A percentile compares a stretch with the other conserved stretches of the same genome.
phyloP scores from a whole-genome alignment of 805 yeast species.

The Candida peoriensis region DNA sequence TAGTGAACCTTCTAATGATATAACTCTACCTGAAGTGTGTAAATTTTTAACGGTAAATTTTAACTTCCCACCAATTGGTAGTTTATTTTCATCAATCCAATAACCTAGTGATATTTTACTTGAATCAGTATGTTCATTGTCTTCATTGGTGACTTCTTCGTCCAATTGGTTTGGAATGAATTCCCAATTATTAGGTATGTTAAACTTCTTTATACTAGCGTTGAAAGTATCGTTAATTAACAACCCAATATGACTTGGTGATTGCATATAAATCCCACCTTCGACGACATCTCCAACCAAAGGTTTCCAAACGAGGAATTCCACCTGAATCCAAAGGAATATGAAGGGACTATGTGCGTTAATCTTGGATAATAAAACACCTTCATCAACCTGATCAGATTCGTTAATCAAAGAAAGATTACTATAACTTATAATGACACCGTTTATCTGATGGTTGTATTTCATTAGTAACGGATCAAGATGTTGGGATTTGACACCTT shows the following conservation, averaged over 20 bases:
- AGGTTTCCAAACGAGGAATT: slow-evolving; percentile 86
- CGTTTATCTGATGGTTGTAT: slow-evolving; percentile 64
- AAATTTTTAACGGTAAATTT: slow-evolving; percentile 69
- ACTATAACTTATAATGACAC: slow-evolving; percentile 79
- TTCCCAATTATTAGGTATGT: slow-evolving; percentile 82
- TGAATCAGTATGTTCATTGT: slow-evolving; percentile 17
- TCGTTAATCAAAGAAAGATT: slow-evolving; percentile 52
- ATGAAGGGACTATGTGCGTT: slow-evolving; percentile 81
- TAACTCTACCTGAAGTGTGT: slow-evolving; percentile 72
- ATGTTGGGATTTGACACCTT: slow-evolving; percentile 84
- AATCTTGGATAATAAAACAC: slow-evolving; percentile 48
- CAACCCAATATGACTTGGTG: slow-evolving; percentile 91
- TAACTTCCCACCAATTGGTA: slow-evolving; percentile 77
- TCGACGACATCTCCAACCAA: slow-evolving; percentile 79
- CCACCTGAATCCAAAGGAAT: slow-evolving; percentile 81
- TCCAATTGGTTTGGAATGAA: slow-evolving; percentile 79
- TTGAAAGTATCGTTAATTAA: slow-evolving; percentile 91
- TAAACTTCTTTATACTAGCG: slow-evolving; percentile 81
- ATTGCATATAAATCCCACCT: slow-evolving; percentile 87
- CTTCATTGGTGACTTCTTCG: slow-evolving; percentile 31
- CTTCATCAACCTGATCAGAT: slow-evolving; percentile 32
- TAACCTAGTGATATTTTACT: slow-evolving; percentile 50
- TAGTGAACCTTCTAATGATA: slow-evolving; percentile 86
- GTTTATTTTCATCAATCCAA: slow-evolving; percentile 78
- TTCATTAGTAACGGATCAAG: slow-evolving; percentile 87